Conservation (phyloP, 805 yeast species). For the Grigorovia transvaalensis region DNA sequence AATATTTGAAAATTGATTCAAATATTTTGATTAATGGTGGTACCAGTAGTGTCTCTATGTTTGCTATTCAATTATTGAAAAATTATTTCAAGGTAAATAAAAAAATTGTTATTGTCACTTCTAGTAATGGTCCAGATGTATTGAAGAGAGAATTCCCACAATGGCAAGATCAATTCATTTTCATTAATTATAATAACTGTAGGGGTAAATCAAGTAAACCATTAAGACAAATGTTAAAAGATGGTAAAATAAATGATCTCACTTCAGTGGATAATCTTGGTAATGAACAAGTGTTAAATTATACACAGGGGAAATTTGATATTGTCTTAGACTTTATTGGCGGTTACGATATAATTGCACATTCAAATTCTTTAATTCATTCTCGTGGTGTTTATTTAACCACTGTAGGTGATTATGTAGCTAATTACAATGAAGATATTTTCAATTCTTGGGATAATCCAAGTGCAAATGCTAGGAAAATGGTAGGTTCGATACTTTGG, state of each 20-base stretch:
- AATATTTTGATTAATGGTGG: conserved; percentile 66
- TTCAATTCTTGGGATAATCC: conserved; percentile 30
- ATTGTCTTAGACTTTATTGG: conserved; percentile 62
- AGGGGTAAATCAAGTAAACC: conserved; percentile 28
- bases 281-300: conserved; percentile 18
- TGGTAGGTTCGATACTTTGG: conserved; percentile 29
- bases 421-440: conserved; percentile 30
- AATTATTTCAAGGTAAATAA: conserved; percentile 35
- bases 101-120: conserved; percentile 46
- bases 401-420: conserved; percentile 51
- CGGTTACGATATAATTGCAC: conserved; percentile 42
- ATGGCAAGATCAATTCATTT: conserved; percentile 32
- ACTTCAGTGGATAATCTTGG: background rate
- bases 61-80: conserved; percentile 50
- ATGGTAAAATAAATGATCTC: conserved; percentile 21
- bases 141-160: conserved; percentile 31
- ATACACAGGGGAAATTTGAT: conserved; percentile 45
- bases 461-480: conserved; percentile 29
- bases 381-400: conserved; percentile 46
- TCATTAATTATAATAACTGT: conserved; percentile 24
- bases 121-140: conserved; percentile 41
- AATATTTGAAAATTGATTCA: conserved; percentile 30
- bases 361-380: conserved; percentile 35
- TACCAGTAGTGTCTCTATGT: conserved; percentile 64
- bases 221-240: conserved; percentile 21